Evolutionary conservation across 441 rosid genomes (phyloP).

Genomic region (Populus trichocarpa): DNA sequence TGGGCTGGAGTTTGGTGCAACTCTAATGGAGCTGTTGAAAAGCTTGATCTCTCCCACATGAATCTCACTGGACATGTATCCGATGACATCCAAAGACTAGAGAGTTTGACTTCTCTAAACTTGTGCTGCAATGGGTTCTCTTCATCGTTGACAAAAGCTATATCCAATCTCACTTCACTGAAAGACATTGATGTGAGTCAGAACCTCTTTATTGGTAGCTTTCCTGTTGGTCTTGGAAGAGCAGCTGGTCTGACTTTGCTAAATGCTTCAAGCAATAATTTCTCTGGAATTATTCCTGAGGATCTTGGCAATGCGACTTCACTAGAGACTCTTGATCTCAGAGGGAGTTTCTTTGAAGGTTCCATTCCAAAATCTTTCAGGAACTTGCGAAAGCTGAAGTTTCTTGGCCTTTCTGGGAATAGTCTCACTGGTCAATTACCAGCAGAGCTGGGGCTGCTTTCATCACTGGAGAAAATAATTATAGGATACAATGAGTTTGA

Average conservation of each 20-base stretch:
- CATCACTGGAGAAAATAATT: constrained; percentile 65
- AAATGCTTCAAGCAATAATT: constrained; percentile 85
- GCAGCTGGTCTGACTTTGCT: constrained; percentile 50
- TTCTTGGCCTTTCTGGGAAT: constrained; percentile 86
- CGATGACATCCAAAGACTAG: constrained; percentile 47
- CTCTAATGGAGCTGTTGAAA: constrained; percentile 57
- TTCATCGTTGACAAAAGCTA: constrained; percentile 40
- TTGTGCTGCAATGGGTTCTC: constrained; percentile 69
- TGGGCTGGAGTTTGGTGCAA: constrained; percentile 88
- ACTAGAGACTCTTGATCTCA: constrained; percentile 70
- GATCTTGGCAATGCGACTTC: constrained; percentile 64
- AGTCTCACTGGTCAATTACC: constrained; percentile 79
- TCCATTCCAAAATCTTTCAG: constrained; percentile 61
- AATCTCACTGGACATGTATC: constrained; percentile 74
- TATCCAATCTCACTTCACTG: constrained; percentile 51
- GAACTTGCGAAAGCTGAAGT: constrained; percentile 66
- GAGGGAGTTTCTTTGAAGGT: constrained; percentile 84
- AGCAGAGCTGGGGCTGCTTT: constrained; percentile 60
- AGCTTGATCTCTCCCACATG: constrained; percentile 71
- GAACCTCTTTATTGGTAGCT: constrained; percentile 54
- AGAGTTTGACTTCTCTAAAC: constrained; percentile 55
- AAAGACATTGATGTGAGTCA: constrained; percentile 67
- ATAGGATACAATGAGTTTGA: constrained; percentile 79
- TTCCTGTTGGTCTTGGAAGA: constrained; percentile 59
- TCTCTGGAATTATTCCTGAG: constrained; percentile 66